Base-by-base conservation (phyloP, 345 rosid species). In the Eucalyptus guilfoylei region DNA sequence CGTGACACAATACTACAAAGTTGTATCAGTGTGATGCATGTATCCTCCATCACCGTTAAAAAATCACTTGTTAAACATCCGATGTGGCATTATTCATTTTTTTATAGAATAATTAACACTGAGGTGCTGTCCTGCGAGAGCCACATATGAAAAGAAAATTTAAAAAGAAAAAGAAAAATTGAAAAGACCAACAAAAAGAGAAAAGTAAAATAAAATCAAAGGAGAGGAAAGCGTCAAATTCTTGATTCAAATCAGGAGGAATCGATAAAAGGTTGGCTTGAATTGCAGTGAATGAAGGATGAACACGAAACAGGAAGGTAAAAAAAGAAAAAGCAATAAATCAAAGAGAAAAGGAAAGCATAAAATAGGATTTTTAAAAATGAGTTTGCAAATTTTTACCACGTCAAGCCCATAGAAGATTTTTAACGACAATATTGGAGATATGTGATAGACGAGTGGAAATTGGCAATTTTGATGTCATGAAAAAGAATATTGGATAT, bases 71-170 rank as follows among this genome's bases (percentile, higher is more conserved):
- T 50, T 50, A 7, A 50, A 28, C 69, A 28, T 60, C 67, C 1
- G 0, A 12, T 0, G 3, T 6, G 17, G 17, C 4, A 30, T 62
- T 30, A 62, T 30, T 62, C 8, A 14, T 62, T 4, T 30, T 28
- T 62, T 62, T 30, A 13, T 0, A 0, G 34, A 62, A 62, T 62
- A 62, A 62, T n/a, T 14, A 62, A 15, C 8, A 2, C 0, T 30
- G 1, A 6, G 24, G 24, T 52, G 55, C 7, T 52, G 55, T 1
- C 21, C 9, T 7, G 4, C 9, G 24, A 52, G 24, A 52, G 55
- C 1, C 55, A 17, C 55, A 52, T 52, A 52, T 52, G 55, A 14
- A 62, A 30, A 30, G 28, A 28, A 28, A 28, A 0, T 30, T 30
- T 17, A 17, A 13, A 28, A 62, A 30, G 37, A 14, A 3, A 62